A percentile compares a stretch with the other conserved stretches of the same genome.
Evolutionary conservation across 768 basidiomycete species (phyloP).

Genomic region (Termitomyces sp.): DNA sequence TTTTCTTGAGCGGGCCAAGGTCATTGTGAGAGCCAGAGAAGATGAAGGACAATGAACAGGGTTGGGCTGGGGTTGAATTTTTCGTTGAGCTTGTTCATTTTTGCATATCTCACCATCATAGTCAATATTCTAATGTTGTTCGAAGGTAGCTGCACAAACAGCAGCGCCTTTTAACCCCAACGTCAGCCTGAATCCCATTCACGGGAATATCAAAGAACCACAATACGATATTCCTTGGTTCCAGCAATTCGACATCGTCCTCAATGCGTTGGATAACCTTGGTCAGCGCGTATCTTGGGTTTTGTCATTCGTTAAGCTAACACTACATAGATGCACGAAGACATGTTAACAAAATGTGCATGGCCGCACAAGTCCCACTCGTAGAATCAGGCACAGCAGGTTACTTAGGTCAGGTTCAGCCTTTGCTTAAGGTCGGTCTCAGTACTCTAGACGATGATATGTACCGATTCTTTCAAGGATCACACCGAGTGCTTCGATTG

Average conservation of each 20-base stretch:
- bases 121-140: not conserved
- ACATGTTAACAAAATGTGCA: constrained; percentile 98
- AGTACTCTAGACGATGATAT: not conserved
- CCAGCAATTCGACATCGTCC: constrained; percentile 82
- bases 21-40: not conserved
- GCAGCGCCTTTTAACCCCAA: constrained; percentile 85
- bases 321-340: constrained; percentile 71
- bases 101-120: not conserved
- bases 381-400: constrained; percentile 98
- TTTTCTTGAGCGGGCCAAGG: not conserved
- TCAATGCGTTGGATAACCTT: constrained; percentile 95
- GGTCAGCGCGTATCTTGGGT: constrained; percentile 44
- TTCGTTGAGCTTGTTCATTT: not conserved
- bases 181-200: constrained; percentile 82
- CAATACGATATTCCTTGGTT: constrained; percentile 93
- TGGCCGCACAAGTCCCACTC: constrained; percentile 85
- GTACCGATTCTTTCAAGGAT: constrained; percentile 44
- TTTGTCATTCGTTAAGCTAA: not conserved
- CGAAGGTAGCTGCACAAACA: constrained; percentile 77
- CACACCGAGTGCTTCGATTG: constrained; percentile 96
- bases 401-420: constrained; percentile 96
- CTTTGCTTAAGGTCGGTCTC: constrained; percentile 70
- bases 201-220: constrained; percentile 93
- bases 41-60: not conserved
- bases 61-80: not conserved